phyloP scores from a whole-genome alignment of 148 eudicot genomes.

The Talinum fruticosum region DNA sequence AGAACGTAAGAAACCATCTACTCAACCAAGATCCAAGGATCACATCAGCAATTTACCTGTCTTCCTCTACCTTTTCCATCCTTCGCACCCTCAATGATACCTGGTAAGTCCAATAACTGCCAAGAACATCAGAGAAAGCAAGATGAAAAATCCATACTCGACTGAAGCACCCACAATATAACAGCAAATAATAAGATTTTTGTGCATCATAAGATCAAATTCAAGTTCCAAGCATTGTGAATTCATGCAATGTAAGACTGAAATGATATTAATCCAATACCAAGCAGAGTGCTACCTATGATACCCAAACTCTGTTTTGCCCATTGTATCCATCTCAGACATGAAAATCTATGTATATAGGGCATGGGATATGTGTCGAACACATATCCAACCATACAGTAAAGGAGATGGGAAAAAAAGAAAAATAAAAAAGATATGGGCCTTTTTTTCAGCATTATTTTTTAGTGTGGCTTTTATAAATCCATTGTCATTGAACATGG shows the following conservation, averaged over 20 bases:
- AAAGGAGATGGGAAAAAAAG: too few species aligned
- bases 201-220: background rate
- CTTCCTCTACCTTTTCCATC: slow-evolving; percentile 99
- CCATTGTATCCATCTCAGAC: too few species aligned
- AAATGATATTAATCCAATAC: background rate
- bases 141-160: background rate
- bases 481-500: too few species aligned
- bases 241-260: background rate
- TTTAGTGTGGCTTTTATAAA: too few species aligned
- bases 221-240: background rate
- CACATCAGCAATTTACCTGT: slow-evolving; percentile 51
- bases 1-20: background rate
- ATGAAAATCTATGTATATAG: too few species aligned
- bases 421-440: too few species aligned
- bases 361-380: too few species aligned
- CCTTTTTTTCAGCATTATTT: too few species aligned
- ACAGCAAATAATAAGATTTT: background rate
- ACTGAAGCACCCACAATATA: background rate
- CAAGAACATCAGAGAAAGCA: slow-evolving; percentile 18
- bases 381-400: too few species aligned
- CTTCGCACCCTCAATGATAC: slow-evolving; percentile 98
- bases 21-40: background rate
- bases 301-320: too few species aligned
- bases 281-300: background rate
- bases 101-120: slow-evolving; percentile 96